These are phyloP conservation scores for Gentiana straminea DNA, from an alignment of 257 asterid genomes.

Conservation along the genomic window DNA sequence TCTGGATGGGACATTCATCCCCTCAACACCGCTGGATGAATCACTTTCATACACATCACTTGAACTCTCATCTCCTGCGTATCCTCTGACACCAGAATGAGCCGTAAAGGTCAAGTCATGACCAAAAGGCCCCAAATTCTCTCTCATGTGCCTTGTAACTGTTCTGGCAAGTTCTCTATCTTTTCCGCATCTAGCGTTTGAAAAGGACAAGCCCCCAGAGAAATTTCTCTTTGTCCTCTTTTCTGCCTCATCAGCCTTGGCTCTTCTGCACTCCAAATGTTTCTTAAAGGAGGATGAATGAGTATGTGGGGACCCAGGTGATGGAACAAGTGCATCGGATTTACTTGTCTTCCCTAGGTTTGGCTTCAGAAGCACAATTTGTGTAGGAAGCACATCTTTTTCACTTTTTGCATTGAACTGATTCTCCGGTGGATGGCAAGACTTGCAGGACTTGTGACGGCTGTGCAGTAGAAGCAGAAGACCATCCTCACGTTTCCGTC, in stretches of 20 bases:
- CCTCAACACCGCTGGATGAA: constrained; percentile 54
- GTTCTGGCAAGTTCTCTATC: constrained; percentile 59
- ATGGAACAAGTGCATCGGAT: constrained; percentile 27
- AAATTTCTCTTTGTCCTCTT: constrained; percentile 25
- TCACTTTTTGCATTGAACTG: constrained; percentile 30
- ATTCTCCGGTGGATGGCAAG: constrained; percentile 27
- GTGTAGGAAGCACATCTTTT: constrained; percentile 40
- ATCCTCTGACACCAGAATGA: constrained; percentile 43
- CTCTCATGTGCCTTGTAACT: constrained; percentile 51
- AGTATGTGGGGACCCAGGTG: constrained; percentile 25
- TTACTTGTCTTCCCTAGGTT: constrained; percentile 37
- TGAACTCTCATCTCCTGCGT: constrained; percentile 90
- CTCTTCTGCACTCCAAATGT: constrained; percentile 21
- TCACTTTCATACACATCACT: constrained; percentile 58
- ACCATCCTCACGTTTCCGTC: constrained; percentile 57
- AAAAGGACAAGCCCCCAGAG: constrained; percentile 22
- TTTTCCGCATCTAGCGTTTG: constrained; percentile 38
- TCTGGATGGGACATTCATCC: constrained; percentile 23
- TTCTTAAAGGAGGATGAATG: constrained; percentile 25
- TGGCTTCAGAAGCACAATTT: constrained; percentile 81
- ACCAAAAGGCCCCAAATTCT: constrained; percentile 20
- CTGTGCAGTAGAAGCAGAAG: constrained; percentile 47
- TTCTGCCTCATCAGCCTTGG: constrained; percentile 22
- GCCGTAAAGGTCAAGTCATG: constrained; percentile 28
- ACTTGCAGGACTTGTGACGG: constrained; percentile 25